Evolutionary conservation across 1,284 basidiomycete genomes (phyloP), one percentile per base, ranked within the genome.

Genomic region (Neonothopanus nambi): DNA sequence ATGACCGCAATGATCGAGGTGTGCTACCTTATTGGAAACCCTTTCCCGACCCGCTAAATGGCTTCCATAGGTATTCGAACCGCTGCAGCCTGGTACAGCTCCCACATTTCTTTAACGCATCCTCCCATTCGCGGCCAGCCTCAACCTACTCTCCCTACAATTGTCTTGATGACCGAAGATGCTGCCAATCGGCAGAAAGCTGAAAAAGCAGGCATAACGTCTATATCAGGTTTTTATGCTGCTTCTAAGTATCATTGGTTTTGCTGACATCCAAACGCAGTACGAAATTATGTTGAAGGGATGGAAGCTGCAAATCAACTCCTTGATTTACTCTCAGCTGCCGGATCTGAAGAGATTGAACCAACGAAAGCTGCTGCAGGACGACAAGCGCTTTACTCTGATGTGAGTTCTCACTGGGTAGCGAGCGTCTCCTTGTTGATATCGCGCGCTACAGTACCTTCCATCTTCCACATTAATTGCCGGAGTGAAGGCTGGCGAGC

Each of bases 1-100:
- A 98, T 63, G 95, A 98, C 67, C 79, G 90, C 17, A 98, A 98
- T 63, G 95, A 98, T 64, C 75, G 95, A 79, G 88, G 93, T 92
- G 56, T 41, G 74, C 63, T 3, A 8, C 45, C 42, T 26, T 11
- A 30, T 42, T 9, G 28, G 30, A 50, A 20, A 35, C 13, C 9
- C 38, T 45, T 26, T 33, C 43, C 37, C 33, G 26, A 8, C 26
- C 37, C 13, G 41, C 17, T 24, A 18, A 13, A 15, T 26, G 23
- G 21, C 23, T 24, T 5, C 37, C 17, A 4, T 56, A 93, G 91
- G 89, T 2, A 98, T 98, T 55, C 82, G 95, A 36, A 88, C 85
- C 64, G 87, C 91, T 0, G 80, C 91, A 1, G 74, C 83, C 42
- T 98, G 93, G 91, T 98, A 96, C 70, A 83, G 84, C 41, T 67